A percentile compares a stretch with the other conserved stretches of the same genome.
Evolutionary conservation across 1,284 basidiomycete species (phyloP).

Genomic region (Macrocystidia cucumis): DNA sequence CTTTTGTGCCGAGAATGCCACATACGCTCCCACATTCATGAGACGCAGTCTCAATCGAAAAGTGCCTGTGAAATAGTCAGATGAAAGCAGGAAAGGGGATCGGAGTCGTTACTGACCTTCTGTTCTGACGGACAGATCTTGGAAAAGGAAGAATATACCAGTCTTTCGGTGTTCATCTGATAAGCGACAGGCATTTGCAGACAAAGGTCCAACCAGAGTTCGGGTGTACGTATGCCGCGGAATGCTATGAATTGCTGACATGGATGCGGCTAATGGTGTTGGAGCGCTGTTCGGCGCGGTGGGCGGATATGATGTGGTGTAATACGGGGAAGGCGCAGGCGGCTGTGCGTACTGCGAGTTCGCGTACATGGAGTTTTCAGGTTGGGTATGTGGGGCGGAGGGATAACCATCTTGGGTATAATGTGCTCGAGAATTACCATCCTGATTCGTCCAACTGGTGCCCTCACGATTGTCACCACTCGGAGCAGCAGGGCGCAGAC

Average conservation of each 20-base stretch:
- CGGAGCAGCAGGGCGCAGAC: conserved; percentile 19
- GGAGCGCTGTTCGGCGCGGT: conserved; percentile 16
- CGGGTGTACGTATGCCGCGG: conserved; percentile 70
- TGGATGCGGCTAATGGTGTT: conserved; percentile 15
- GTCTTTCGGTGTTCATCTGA: conserved; percentile 75
- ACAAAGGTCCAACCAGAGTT: conserved; percentile 83
- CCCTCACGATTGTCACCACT: conserved; percentile 21
- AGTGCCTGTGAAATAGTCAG: conserved; percentile 33
- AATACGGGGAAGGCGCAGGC: conserved; percentile 13
- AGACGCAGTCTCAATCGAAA: conserved; percentile 75
- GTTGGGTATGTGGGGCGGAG: conserved; percentile 11
- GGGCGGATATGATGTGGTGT: conserved; percentile 19
- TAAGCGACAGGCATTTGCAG: conserved; percentile 76
- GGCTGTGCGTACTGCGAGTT: conserved; percentile 14
- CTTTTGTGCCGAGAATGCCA: conserved; percentile 11
- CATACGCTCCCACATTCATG: conserved; percentile 83
- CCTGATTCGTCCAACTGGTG: conserved; percentile 19
- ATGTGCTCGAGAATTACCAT: conserved; percentile 11
- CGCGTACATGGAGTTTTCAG: conserved; percentile 17
- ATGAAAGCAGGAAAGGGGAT: conserved; percentile 3
- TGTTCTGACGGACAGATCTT: conserved; percentile 81
- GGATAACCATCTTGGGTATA: conserved; percentile 14
- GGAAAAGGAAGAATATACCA: conserved; percentile 85
- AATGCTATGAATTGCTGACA: conserved; percentile 34
- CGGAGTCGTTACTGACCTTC: conserved; percentile 34